Evolutionary conservation across 163 green algal species (phyloP), one percentile per base, ranked within the genome.

Genomic region (Coccomyxa subellipsoidea): DNA sequence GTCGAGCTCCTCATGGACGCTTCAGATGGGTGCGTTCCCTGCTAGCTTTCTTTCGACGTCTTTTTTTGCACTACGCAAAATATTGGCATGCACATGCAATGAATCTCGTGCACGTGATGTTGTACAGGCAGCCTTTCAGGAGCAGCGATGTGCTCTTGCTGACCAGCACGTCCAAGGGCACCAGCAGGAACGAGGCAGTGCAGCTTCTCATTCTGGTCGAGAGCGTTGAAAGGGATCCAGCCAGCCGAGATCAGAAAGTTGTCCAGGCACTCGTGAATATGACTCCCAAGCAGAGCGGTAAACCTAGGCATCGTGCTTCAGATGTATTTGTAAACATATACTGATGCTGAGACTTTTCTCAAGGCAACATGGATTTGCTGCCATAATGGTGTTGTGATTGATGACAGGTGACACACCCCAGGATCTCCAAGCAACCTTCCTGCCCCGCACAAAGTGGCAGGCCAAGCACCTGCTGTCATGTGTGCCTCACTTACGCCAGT

Each of bases 401-500:
- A 27, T 18, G 1, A 21, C 47, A 59, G 47, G 47, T 7, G 47
- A 12, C 47, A 59, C 5, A 59, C 23, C 15, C 23, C 47, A 59
- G 47, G 47, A 59, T 18, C 47, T 59, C 47, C 47, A 59, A 18
- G 23, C 47, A 59, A 7, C 23, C 21, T 59, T 84, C 32, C 35
- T 77, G 32, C 70, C 32, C 12, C 70, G 70, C 25, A 77, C 79
- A 0, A 79, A 40, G 1, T 91, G 87, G 87, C 59, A 87, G 9
- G 83, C 77, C 21, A 82, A 53, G 1, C 80, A 54, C 7, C 54
- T 92, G 4, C 84, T 87, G 53, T 88, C 83, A 34, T 85, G 84
- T 38, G 88, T 86, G 0, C 84, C 88, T 0, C 84, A 90, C 77
- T 66, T 85, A 32, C 86, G 88, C 38, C 84, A 92, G 53, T 86